Conservation (phyloP, 441 rosid species). For the Brassica hybrid region DNA sequence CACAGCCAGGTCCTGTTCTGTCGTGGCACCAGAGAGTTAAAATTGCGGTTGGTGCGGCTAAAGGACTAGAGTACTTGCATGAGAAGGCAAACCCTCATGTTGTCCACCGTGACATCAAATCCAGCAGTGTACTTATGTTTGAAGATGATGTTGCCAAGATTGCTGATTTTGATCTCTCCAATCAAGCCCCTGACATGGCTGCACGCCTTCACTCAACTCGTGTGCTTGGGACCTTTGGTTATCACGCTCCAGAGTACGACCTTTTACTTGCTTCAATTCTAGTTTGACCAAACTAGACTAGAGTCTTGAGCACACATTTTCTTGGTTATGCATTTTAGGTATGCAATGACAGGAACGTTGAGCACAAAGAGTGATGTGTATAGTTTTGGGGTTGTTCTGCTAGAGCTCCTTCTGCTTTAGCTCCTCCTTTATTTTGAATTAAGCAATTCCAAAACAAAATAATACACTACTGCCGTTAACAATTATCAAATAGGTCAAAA, state of each 20-base stretch:
- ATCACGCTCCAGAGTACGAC: conserved; percentile 67
- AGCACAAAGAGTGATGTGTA: too few species aligned
- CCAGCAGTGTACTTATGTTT: conserved; percentile 58
- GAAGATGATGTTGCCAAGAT: conserved; percentile 59
- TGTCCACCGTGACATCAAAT: conserved; percentile 58
- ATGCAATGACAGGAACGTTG: conserved; percentile 73
- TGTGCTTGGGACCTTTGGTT: conserved; percentile 70
- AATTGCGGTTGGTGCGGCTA: conserved; percentile 60
- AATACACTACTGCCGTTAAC: too few species aligned
- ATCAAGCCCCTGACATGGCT: too few species aligned
- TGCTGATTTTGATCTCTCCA: conserved; percentile 66
- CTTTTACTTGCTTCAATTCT: conserved; percentile 9
- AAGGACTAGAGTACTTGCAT: conserved; percentile 65
- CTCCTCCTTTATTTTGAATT: too few species aligned
- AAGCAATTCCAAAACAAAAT: too few species aligned
- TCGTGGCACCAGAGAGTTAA: conserved; percentile 65
- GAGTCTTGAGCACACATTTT: background rate
- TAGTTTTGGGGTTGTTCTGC: conserved; percentile 67
- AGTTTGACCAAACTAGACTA: too few species aligned
- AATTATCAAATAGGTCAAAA: too few species aligned
- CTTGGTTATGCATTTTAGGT: conserved; percentile 41
- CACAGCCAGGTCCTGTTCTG: too few species aligned
- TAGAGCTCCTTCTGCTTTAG: conserved; percentile 70
- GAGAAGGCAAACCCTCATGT: conserved; percentile 57
- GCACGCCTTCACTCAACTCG: conserved; percentile 59